These are phyloP conservation scores for Colletotrichum somersetense DNA, from an alignment of 2,329 filamentous ascomycete species.

Conservation along the genomic window DNA sequence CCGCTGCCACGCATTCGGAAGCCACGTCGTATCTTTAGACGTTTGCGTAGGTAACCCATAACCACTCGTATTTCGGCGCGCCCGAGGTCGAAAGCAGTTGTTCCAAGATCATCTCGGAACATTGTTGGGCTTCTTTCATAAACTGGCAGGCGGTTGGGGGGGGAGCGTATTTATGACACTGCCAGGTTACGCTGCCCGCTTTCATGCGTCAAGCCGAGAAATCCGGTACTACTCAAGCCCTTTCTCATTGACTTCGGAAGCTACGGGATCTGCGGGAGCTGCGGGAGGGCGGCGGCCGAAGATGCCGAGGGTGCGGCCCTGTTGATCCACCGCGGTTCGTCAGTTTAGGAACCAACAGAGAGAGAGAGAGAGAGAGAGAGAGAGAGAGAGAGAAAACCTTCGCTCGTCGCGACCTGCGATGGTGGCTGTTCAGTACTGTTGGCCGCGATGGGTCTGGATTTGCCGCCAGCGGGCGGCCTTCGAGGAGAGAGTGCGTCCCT, in stretches of 20 bases:
- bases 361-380: neutral
- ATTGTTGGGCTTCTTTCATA: neutral
- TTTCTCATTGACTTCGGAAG: conserved; percentile 4
- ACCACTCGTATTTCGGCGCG: conserved; percentile 1
- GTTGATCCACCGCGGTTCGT: neutral
- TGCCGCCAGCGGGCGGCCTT: neutral
- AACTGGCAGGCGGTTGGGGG: neutral
- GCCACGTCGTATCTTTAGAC: neutral
- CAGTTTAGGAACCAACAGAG: neutral
- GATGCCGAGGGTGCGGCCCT: neutral
- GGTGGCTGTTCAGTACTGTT: neutral
- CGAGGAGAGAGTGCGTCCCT: neutral
- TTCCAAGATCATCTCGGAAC: neutral
- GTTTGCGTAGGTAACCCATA: neutral
- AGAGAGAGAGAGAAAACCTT: neutral
- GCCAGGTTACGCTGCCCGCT: neutral
- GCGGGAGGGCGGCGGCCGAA: conserved; percentile 17
- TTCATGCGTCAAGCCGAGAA: conserved; percentile 22
- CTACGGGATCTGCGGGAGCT: no score
- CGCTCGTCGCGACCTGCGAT: neutral
- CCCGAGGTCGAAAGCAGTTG: neutral
- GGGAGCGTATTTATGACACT: neutral
- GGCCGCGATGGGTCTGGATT: neutral
- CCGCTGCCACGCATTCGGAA: neutral
- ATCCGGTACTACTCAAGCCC: conserved; percentile 4